These are phyloP conservation scores for Kalanchoe fedtschenkoi DNA, from an alignment of 164 flowering plant genomes.

Conservation along the genomic window DNA sequence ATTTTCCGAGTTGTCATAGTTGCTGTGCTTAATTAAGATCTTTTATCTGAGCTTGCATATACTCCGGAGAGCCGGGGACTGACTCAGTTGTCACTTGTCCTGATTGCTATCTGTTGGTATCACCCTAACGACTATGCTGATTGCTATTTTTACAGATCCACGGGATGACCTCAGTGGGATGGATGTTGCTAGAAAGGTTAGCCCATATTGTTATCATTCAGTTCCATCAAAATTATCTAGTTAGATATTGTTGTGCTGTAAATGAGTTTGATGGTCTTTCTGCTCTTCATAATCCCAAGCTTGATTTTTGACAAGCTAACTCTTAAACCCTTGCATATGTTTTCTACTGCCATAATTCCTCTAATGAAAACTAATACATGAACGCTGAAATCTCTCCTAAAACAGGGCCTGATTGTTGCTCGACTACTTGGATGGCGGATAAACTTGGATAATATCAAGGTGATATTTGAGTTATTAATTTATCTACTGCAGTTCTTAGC, in stretches of 20 bases:
- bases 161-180: slow-evolving; percentile 95
- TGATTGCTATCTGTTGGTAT: not conserved
- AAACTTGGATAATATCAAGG: slow-evolving; percentile 54
- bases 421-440: slow-evolving; percentile 71
- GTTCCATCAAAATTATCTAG: not conserved
- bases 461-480: slow-evolving; percentile 11
- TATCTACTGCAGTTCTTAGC: not conserved
- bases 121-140: not conserved
- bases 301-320: not conserved
- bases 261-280: not conserved
- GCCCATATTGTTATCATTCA: not conserved
- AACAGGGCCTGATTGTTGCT: slow-evolving; percentile 81
- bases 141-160: slow-evolving; percentile 47
- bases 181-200: slow-evolving; percentile 94
- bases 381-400: slow-evolving; percentile 6
- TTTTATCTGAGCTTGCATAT: not conserved
- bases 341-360: not conserved
- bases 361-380: not conserved
- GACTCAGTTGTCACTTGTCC: not conserved
- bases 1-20: not conserved
- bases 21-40: not conserved
- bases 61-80: not conserved
- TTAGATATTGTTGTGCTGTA: not conserved
- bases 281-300: not conserved
- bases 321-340: not conserved